Conservation (phyloP, 2,329 filamentous ascomycete genomes). For the Cladophialophora chaetospira region DNA sequence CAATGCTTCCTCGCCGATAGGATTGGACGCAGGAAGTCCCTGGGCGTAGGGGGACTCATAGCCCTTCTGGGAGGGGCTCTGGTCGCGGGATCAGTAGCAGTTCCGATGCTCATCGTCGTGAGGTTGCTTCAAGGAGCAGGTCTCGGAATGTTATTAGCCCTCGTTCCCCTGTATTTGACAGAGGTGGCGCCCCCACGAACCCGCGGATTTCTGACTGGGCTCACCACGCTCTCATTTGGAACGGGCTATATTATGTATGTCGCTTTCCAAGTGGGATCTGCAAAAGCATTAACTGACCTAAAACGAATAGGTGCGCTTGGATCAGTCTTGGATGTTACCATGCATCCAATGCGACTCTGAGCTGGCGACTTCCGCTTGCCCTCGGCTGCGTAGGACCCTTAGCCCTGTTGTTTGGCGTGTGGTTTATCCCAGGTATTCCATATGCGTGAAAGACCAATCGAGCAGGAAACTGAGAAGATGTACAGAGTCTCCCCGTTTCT, state of each 20-base stretch:
- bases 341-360: conserved; percentile 5
- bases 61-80: too few species aligned
- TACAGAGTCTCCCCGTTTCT: conserved; percentile 1
- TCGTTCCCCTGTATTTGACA: conserved; percentile 46
- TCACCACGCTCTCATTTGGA: conserved; percentile 4
- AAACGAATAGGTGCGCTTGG: conserved; percentile 11
- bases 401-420: background rate
- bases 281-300: conserved; percentile 48
- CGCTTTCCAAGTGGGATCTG: conserved; percentile 48
- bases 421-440: background rate
- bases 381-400: conserved; percentile 1
- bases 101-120: conserved; percentile 29
- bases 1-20: too few species aligned
- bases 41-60: too few species aligned
- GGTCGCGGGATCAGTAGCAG: conserved; percentile 37
- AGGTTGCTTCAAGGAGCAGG: conserved; percentile 42
- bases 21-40: too few species aligned
- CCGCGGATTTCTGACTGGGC: conserved; percentile 38
- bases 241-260: conserved; percentile 32
- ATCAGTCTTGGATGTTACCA: conserved; percentile 9
- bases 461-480: background rate
- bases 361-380: conserved; percentile 17
- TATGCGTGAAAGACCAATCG: background rate
- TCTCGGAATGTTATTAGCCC: conserved; percentile 48
- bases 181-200: conserved; percentile 47